Percentiles rank a stretch among this genome's conserved stretches.
phyloP scores from a whole-genome alignment of 2,329 filamentous ascomycete species.

The Exophiala sideris region DNA sequence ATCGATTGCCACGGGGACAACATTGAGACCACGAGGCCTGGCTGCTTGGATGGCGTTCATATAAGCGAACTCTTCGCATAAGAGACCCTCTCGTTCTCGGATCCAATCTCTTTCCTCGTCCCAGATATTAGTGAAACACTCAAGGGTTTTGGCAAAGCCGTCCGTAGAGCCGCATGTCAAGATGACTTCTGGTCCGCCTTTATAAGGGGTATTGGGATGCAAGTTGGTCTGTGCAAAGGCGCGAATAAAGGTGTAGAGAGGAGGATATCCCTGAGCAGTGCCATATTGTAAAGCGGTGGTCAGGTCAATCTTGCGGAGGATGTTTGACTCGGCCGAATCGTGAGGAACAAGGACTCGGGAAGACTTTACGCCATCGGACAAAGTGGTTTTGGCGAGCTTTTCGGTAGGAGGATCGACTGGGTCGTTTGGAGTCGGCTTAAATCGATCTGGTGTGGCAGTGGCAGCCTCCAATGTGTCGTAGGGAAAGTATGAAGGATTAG shows the following conservation, averaged over 20 bases:
- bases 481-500: constrained; percentile 78
- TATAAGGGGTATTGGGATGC: constrained; percentile 78
- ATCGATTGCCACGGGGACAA: constrained; percentile 73
- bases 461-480: constrained; percentile 87
- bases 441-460: constrained; percentile 70
- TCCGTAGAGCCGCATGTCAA: constrained; percentile 82
- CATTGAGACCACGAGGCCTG: constrained; percentile 65
- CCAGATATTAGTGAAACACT: constrained; percentile 75
- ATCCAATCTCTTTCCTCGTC: constrained; percentile 64
- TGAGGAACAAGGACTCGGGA: constrained; percentile 70
- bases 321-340: constrained; percentile 55
- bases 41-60: constrained; percentile 69
- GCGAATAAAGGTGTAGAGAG: constrained; percentile 72
- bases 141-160: constrained; percentile 74
- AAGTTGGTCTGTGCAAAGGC: constrained; percentile 73
- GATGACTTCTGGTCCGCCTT: constrained; percentile 70
- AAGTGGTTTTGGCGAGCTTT: constrained; percentile 35
- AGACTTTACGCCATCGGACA: constrained; percentile 36
- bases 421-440: constrained; percentile 65
- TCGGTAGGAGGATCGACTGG: constrained; percentile 48
- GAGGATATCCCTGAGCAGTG: constrained; percentile 74
- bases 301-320: constrained; percentile 71
- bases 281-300: constrained; percentile 84
- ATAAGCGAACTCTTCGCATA: constrained; percentile 79
- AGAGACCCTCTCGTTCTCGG: constrained; percentile 67